Evolutionary conservation across 495 filamentous ascomycete species (phyloP), one percentile per base, ranked within the genome.

Genomic region (Venustampulla echinocandica): DNA sequence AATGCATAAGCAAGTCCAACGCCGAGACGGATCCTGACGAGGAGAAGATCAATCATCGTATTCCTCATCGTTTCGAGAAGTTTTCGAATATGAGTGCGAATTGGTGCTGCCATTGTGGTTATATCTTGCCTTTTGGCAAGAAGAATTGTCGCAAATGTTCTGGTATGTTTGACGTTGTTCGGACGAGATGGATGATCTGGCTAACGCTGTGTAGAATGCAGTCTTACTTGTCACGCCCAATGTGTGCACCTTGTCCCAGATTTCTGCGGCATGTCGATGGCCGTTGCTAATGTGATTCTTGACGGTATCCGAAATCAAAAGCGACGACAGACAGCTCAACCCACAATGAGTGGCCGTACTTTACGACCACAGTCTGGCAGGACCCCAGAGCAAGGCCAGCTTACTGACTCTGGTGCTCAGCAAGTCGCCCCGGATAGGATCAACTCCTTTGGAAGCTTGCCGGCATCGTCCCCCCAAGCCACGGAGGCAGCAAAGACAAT

Each of bases 251-350:
- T 99, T 48, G 92, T 99, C 30, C 92, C 92, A 35, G 92, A 99
- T 63, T 99, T 99, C 68, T 99, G 92, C 62, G 92, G 92, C 61
- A 99, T 99, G 90, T 87, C 89, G 40, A 97, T 97, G 92, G 84
- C 90, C 49, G 82, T 84, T 47, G 92, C 92, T 23, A 99, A 96
- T 61, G 80, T 94, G 60, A 96, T 98, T 47, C 69, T 97, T 15
- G 72, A 75, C 33, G 78, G 81, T 35, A 81, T 85, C 44, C 69
- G 77, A 52, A 67, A 72, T 25, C 67, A 74, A 52, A 81, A 80
- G 62, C 70, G 70, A 53, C 64, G 63, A 3, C 68, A 76, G 37
- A 69, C 59, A 1, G 50, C 73, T 40, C 65, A 68, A 14, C 38
- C 53, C 14, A 70, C 76, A 30, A 61, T 87, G 65, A 82, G 69